phyloP scores from a whole-genome alignment of 441 rosid species.

The Eruca vesicaria region DNA sequence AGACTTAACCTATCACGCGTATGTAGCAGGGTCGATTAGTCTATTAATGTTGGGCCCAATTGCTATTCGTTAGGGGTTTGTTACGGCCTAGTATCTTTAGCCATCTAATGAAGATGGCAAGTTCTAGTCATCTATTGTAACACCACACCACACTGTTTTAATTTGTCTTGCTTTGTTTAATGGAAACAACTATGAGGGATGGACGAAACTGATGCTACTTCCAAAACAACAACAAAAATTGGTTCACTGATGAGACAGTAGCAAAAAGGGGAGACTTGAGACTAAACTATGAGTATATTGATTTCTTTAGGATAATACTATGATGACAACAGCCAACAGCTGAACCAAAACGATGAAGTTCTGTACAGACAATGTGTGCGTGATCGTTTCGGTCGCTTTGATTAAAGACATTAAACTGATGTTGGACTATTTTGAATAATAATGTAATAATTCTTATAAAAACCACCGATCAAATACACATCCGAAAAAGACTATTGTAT shows the following conservation, averaged over 20 bases:
- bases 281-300: not conserved
- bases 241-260: not conserved
- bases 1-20: not conserved
- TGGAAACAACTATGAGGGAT: not conserved
- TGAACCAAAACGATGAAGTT: not conserved
- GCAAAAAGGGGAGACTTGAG: not conserved
- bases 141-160: not conserved
- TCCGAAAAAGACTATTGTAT: not conserved
- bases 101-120: too few relatives aligned
- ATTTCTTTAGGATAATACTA: not conserved
- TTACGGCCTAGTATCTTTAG: not conserved
- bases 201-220: not conserved
- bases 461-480: not conserved
- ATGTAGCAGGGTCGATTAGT: not conserved
- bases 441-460: not conserved
- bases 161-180: not conserved
- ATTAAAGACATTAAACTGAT: not conserved
- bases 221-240: not conserved
- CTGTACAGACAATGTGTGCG: not conserved
- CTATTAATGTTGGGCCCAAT: not conserved
- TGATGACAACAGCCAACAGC: not conserved
- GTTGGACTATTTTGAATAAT: not conserved
- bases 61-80: not conserved
- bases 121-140: too few relatives aligned
- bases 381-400: not conserved